Conservation (phyloP, 768 basidiomycete species). For the Hygrocybe punicea region DNA sequence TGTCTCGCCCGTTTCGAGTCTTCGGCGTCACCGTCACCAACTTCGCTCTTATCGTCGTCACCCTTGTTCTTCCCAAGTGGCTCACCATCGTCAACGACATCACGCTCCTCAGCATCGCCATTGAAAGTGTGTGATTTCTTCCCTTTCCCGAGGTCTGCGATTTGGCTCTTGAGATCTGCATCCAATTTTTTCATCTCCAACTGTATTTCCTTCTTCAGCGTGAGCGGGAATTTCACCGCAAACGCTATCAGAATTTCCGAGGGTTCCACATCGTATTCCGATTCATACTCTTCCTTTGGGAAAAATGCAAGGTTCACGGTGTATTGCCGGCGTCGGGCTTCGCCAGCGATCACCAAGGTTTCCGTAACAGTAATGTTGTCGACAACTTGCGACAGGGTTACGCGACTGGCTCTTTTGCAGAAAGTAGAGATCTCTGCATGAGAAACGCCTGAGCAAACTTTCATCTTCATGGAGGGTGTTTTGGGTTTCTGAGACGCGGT, state of each 20-base stretch:
- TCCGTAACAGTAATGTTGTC: constrained; percentile 82
- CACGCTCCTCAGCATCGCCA: constrained; percentile 55
- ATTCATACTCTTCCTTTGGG: constrained; percentile 75
- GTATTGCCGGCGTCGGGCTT: constrained; percentile 74
- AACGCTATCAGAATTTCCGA: constrained; percentile 72
- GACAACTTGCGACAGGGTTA: constrained; percentile 85
- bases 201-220: constrained; percentile 81
- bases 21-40: constrained; percentile 80
- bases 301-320: constrained; percentile 81
- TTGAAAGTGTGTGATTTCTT: constrained; percentile 46
- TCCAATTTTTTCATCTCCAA: constrained; percentile 83
- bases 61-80: constrained; percentile 35
- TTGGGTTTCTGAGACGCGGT: constrained; percentile 94
- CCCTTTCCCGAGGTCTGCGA: constrained; percentile 81
- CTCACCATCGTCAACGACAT: constrained; percentile 47
- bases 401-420: constrained; percentile 83
- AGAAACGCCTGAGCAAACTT: constrained; percentile 51
- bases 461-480: constrained; percentile 95
- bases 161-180: constrained; percentile 73
- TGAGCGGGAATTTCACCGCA: constrained; percentile 68
- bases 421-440: constrained; percentile 64
- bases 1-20: constrained; percentile 71
- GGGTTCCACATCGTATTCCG: constrained; percentile 76
- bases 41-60: constrained; percentile 65
- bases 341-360: constrained; percentile 59